A percentile compares a stretch with the other conserved stretches of the same genome.
Conservation (phyloP, 2,329 filamentous ascomycete species). For the Diplocarpon mali region DNA sequence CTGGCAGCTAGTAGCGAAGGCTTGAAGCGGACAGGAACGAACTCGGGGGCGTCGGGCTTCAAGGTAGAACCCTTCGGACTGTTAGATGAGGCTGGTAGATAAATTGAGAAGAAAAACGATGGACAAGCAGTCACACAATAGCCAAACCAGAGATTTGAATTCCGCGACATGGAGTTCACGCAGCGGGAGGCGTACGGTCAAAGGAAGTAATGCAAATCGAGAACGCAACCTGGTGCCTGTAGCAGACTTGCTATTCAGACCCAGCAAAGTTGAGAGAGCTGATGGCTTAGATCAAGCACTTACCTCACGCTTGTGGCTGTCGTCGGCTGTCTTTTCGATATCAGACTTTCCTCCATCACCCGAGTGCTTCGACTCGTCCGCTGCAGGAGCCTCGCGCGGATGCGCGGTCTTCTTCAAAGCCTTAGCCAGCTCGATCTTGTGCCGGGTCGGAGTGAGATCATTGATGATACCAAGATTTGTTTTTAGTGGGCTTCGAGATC, state of each 20-base stretch:
- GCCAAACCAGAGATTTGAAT: background rate
- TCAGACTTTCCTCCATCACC: conserved; percentile 1
- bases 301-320: conserved; percentile 21
- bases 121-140: background rate
- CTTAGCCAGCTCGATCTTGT: conserved; percentile 14
- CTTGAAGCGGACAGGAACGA: conserved; percentile 24
- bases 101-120: background rate
- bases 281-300: conserved; percentile 12
- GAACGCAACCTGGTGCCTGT: background rate
- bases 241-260: conserved; percentile 13
- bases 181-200: background rate
- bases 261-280: background rate
- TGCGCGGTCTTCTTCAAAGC: conserved; percentile 11
- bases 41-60: conserved; percentile 33
- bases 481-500: conserved; percentile 21
- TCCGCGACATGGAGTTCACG: conserved; percentile 3
- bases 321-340: conserved; percentile 2
- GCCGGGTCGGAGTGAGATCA: conserved; percentile 18
- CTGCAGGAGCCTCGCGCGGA: conserved; percentile 8
- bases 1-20: conserved; percentile 5
- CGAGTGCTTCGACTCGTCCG: background rate
- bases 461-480: conserved; percentile 22
- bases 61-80: conserved; percentile 21
- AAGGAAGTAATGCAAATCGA: no score
- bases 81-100: conserved; percentile 5